These are phyloP conservation scores for Neonectria magnoliae DNA, from an alignment of 2,329 filamentous ascomycete species.

Conservation along the genomic window DNA sequence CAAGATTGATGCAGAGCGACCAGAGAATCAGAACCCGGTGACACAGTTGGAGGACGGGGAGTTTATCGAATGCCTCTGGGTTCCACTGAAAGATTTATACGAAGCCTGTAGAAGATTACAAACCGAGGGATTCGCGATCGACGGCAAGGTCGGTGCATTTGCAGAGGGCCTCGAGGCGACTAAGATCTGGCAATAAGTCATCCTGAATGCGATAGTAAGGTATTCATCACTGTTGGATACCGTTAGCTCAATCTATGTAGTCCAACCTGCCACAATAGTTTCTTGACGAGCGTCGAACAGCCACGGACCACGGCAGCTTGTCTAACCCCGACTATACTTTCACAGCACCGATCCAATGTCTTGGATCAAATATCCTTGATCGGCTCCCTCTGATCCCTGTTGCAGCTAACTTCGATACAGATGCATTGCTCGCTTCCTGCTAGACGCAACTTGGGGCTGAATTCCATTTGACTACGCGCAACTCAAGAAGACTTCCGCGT, in stretches of 20 bases:
- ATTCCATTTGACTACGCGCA: not conserved
- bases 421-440: not conserved
- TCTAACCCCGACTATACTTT: not conserved
- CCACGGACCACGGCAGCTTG: not conserved
- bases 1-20: constrained; percentile 72
- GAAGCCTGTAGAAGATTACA: constrained; percentile 74
- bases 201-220: not conserved
- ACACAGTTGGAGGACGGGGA: constrained; percentile 81
- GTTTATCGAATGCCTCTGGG: constrained; percentile 82
- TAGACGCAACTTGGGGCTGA: constrained; percentile 10
- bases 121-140: constrained; percentile 77
- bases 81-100: constrained; percentile 72
- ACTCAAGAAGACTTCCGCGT: not conserved
- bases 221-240: not conserved
- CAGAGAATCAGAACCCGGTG: constrained; percentile 75
- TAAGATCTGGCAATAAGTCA: constrained; percentile 51
- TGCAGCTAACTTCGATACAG: not conserved
- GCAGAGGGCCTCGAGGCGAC: constrained; percentile 82
- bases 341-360: not conserved
- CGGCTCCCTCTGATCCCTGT: not conserved
- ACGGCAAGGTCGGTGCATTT: constrained; percentile 79
- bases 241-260: not conserved
- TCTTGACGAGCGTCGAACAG: not conserved
- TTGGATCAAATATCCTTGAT: not conserved
- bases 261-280: not conserved